Percentiles rank a stretch among this genome's conserved stretches.
These are phyloP conservation scores for Xylaria palmicola DNA, from an alignment of 495 filamentous ascomycete genomes.

Conservation along the genomic window DNA sequence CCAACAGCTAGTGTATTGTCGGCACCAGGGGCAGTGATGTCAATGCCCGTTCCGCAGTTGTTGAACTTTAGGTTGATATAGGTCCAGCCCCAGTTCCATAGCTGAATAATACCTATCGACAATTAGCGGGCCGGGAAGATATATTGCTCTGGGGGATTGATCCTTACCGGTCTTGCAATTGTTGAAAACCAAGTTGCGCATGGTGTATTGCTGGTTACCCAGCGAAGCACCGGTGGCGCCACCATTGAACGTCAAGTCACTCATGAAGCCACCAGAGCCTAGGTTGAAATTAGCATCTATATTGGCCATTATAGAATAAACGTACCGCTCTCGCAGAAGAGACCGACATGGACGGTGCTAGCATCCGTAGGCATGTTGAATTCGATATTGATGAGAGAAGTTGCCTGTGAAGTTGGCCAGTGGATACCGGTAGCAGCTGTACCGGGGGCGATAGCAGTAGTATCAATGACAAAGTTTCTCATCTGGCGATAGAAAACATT, in stretches of 20 bases:
- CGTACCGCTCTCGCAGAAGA: slow-evolving; percentile 71
- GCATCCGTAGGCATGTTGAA: slow-evolving; percentile 65
- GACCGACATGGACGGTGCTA: slow-evolving; percentile 64
- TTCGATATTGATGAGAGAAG: slow-evolving; percentile 73
- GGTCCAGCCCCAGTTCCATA: slow-evolving; percentile 58
- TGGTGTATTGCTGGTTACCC: slow-evolving; percentile 82
- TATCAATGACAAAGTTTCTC: slow-evolving; percentile 74
- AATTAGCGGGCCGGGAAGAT: slow-evolving; percentile 17
- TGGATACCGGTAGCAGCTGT: slow-evolving; percentile 64
- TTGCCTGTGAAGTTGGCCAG: slow-evolving; percentile 77
- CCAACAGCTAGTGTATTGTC: slow-evolving; percentile 51
- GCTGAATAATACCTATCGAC: slow-evolving; percentile 44
- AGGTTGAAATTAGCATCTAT: slow-evolving; percentile 29
- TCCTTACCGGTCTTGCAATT: slow-evolving; percentile 49
- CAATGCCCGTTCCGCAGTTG: slow-evolving; percentile 62
- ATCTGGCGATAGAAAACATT: slow-evolving; percentile 80
- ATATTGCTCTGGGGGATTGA: slow-evolving; percentile 33
- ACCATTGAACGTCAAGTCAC: slow-evolving; percentile 65
- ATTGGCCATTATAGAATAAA: background rate
- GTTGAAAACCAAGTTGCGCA: slow-evolving; percentile 68
- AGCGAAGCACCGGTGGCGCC: slow-evolving; percentile 63
- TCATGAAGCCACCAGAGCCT: slow-evolving; percentile 72
- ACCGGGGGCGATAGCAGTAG: slow-evolving; percentile 58
- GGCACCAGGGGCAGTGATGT: slow-evolving; percentile 53
- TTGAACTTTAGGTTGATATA: slow-evolving; percentile 59